Percentiles rank a stretch among this genome's conserved stretches.
These are phyloP conservation scores for Saccharomycopsis sp. DNA, from an alignment of 805 yeast genomes.

Conservation along the genomic window DNA sequence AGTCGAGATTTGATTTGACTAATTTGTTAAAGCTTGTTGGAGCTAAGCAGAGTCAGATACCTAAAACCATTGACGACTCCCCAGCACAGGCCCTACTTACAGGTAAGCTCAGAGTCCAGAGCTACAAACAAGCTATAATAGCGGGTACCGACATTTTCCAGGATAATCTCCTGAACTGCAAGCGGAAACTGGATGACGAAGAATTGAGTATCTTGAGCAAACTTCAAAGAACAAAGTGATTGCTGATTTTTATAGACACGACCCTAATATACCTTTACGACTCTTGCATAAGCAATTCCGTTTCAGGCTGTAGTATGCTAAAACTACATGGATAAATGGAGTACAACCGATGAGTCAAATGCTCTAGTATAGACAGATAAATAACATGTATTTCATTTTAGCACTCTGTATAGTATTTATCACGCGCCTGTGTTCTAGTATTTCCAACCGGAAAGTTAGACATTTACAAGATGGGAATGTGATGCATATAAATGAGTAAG, in stretches of 20 bases:
- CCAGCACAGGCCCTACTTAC: conserved; percentile 61
- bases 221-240: neutral
- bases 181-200: neutral
- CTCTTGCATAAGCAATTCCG: neutral
- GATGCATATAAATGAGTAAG: no score
- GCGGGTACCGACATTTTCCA: conserved; percentile 28
- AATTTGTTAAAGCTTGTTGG: conserved; percentile 66
- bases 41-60: conserved; percentile 54
- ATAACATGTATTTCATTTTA: no score
- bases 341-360: neutral
- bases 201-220: neutral
- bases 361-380: no score
- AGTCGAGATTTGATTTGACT: conserved; percentile 63
- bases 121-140: conserved; percentile 70
- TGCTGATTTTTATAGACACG: neutral
- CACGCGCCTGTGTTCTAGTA: no score
- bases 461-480: no score
- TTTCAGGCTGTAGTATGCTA: neutral
- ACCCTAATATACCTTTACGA: neutral
- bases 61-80: conserved; percentile 48
- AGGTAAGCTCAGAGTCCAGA: conserved; percentile 65
- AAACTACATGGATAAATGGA: neutral
- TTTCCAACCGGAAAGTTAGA: no score
- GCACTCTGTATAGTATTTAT: no score
- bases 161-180: neutral